Conservation (phyloP, 345 rosid genomes). For the Schrenkiella parvula region DNA sequence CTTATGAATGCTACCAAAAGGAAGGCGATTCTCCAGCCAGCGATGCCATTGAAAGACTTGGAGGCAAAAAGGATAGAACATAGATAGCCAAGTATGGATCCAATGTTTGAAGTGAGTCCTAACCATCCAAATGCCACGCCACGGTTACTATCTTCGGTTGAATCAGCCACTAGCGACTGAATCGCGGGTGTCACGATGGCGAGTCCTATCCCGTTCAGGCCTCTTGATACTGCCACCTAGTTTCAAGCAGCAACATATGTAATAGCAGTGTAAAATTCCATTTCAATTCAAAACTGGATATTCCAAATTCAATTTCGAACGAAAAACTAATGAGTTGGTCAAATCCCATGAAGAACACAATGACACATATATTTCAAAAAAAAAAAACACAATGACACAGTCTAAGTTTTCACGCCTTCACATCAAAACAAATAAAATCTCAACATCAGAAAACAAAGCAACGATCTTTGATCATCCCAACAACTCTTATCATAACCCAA, state of each 20-base stretch:
- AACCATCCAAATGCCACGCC: constrained; percentile 92
- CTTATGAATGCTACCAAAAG: constrained; percentile 75
- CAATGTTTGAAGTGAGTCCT: constrained; percentile 69
- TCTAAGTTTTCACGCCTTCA: neutral
- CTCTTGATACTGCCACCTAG: constrained; percentile 84
- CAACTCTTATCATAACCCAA: neutral
- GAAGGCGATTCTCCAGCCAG: constrained; percentile 90
- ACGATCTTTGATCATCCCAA: neutral
- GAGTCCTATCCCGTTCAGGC: constrained; percentile 81
- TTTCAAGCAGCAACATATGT: neutral
- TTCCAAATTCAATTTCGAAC: neutral
- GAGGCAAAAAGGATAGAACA: constrained; percentile 68
- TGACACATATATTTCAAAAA: no score
- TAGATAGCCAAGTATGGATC: constrained; percentile 77
- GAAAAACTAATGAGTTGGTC: neutral
- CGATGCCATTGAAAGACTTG: constrained; percentile 67
- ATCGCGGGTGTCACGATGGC: constrained; percentile 86
- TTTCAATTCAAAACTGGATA: neutral
- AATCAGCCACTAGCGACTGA: constrained; percentile 89
- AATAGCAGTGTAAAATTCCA: neutral
- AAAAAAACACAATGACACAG: neutral
- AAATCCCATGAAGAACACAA: no score
- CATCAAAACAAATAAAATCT: no score
- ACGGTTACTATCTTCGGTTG: constrained; percentile 66
- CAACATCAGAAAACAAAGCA: neutral